phyloP scores from a whole-genome alignment of 2,329 filamentous ascomycete genomes.

The Biscogniauxia marginata region DNA sequence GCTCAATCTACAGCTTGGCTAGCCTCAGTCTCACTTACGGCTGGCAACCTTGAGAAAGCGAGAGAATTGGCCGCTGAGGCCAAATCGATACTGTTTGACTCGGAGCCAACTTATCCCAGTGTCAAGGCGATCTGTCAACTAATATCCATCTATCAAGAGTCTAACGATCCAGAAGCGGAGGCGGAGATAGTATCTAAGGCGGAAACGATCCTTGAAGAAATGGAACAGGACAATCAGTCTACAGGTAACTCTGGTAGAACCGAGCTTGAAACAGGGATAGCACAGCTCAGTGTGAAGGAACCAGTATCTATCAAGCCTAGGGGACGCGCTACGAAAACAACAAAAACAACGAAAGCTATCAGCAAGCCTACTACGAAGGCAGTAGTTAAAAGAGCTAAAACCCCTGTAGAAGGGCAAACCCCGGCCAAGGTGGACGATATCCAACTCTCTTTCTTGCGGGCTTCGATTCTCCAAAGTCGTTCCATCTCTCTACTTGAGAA shows the following conservation, averaged over 20 bases:
- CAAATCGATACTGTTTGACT: constrained; percentile 47
- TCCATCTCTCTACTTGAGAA: constrained; percentile 47
- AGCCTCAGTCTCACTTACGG: constrained; percentile 54
- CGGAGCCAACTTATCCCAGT: constrained; percentile 44
- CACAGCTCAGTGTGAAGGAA: constrained; percentile 35
- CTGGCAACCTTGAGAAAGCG: constrained; percentile 59
- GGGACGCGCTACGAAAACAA: constrained; percentile 19
- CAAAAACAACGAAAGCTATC: constrained; percentile 18
- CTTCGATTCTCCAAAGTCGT: constrained; percentile 40
- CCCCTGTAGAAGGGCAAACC: constrained; percentile 9
- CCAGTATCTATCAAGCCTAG: constrained; percentile 21
- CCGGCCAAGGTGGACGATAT: constrained; percentile 28
- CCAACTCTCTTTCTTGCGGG: constrained; percentile 38
- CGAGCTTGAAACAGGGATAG: constrained; percentile 39
- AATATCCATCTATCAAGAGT: constrained; percentile 53
- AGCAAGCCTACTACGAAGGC: constrained; percentile 31
- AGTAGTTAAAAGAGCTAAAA: constrained; percentile 21
- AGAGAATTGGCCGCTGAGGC: constrained; percentile 54
- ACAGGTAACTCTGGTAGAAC: constrained; percentile 8
- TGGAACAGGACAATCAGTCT: constrained; percentile 25
- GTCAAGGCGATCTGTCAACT: constrained; percentile 54
- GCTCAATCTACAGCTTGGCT: constrained; percentile 55
- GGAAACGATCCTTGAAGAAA: constrained; percentile 44
- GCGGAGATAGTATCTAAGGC: constrained; percentile 46
- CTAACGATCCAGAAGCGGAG: constrained; percentile 45